Evolutionary conservation across 768 basidiomycete species (phyloP).

Genomic region (Lanmaoa pseudosensibilis): DNA sequence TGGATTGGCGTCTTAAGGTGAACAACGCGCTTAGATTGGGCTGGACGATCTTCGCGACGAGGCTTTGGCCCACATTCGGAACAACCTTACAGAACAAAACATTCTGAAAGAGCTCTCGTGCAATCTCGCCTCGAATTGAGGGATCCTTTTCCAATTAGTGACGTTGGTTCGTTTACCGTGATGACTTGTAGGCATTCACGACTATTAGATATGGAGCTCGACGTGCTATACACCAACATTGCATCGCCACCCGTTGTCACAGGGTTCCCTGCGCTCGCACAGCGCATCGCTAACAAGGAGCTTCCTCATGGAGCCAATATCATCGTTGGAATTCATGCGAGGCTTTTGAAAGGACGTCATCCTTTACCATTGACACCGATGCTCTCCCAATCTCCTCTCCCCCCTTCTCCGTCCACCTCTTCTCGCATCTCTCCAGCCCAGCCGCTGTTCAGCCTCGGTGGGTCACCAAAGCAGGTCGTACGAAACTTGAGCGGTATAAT

Average conservation of each 20-base stretch:
- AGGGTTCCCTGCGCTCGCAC: slow-evolving; percentile 13
- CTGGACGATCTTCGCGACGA: slow-evolving; percentile 15
- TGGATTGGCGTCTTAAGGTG: not conserved
- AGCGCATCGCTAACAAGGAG: slow-evolving; percentile 15
- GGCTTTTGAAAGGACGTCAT: slow-evolving; percentile 12
- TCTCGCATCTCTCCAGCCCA: no score
- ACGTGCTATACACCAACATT: slow-evolving; percentile 19
- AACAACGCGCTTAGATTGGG: slow-evolving; percentile 14
- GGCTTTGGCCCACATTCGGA: slow-evolving; percentile 20
- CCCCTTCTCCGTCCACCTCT: not conserved
- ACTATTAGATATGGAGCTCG: slow-evolving; percentile 26
- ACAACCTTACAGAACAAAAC: slow-evolving; percentile 23
- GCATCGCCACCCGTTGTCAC: slow-evolving; percentile 13
- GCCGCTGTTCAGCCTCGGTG: no score
- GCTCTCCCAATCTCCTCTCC: no score
- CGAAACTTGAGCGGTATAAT: no score
- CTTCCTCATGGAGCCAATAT: slow-evolving; percentile 25
- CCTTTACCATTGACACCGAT: not conserved
- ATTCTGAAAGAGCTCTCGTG: slow-evolving; percentile 25
- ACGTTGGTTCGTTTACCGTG: not conserved
- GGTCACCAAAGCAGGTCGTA: no score
- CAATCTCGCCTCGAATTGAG: slow-evolving; percentile 20
- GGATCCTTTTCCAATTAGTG: not conserved
- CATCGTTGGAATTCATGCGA: slow-evolving; percentile 20
- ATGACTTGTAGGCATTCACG: slow-evolving; percentile 13